These are phyloP conservation scores for Trichocladium antarcticum DNA, from an alignment of 495 filamentous ascomycete genomes.

Conservation along the genomic window DNA sequence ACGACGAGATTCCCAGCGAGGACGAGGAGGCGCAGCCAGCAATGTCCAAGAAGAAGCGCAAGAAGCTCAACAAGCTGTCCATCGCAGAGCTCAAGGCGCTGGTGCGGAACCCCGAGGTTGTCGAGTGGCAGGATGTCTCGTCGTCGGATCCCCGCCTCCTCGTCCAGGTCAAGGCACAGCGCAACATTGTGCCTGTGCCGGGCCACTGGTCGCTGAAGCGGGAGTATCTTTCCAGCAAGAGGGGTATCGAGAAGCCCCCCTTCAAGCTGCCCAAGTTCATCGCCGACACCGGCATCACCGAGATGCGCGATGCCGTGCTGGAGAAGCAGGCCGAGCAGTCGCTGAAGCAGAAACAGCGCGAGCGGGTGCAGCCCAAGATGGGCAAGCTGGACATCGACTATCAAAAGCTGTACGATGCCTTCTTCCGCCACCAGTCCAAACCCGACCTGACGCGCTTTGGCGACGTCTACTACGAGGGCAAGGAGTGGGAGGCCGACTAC, in stretches of 20 bases:
- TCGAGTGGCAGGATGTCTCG: slow-evolving; percentile 96
- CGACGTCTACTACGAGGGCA: slow-evolving; percentile 97
- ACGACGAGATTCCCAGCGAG: slow-evolving; percentile 79
- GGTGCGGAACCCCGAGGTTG: slow-evolving; percentile 82
- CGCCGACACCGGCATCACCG: slow-evolving; percentile 89
- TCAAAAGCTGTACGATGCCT: slow-evolving; percentile 93
- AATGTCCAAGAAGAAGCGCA: slow-evolving; percentile 86
- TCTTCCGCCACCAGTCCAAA: slow-evolving; percentile 95
- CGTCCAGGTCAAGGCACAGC: slow-evolving; percentile 86
- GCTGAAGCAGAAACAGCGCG: slow-evolving; percentile 89
- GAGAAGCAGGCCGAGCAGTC: slow-evolving; percentile 88
- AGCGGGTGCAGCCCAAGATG: slow-evolving; percentile 92
- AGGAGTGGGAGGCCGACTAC: slow-evolving; percentile 96
- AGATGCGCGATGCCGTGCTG: slow-evolving; percentile 92
- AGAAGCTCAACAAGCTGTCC: slow-evolving; percentile 80
- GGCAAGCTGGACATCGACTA: slow-evolving; percentile 97
- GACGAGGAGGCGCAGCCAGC: slow-evolving; percentile 63
- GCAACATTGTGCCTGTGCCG: slow-evolving; percentile 92
- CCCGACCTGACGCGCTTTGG: slow-evolving; percentile 88
- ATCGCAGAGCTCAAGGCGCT: slow-evolving; percentile 90
- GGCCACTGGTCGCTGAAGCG: slow-evolving; percentile 90
- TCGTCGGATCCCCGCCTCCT: slow-evolving; percentile 80
- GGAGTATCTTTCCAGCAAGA: slow-evolving; percentile 91
- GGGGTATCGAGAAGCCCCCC: slow-evolving; percentile 87
- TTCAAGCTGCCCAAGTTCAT: slow-evolving; percentile 95